Evolutionary conservation across 176 grass and related monocot genomes (phyloP), one percentile per base, ranked within the genome.

Genomic region (Stipa capillata): DNA sequence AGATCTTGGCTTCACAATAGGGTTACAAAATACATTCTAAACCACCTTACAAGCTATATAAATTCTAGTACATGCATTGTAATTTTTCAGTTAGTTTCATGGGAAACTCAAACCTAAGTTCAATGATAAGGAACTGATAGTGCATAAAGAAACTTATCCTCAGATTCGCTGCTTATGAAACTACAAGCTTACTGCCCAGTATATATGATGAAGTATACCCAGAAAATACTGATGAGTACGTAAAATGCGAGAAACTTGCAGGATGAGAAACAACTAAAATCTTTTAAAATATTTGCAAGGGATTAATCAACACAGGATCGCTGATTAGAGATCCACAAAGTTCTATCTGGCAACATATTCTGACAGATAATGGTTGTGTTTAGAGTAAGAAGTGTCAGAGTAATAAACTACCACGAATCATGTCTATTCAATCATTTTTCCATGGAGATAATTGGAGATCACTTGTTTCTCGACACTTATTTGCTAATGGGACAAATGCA

Each of bases 381-480:
- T 23, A 51, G 81, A 74, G 15, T 50, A 64, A 51, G 10, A 72
- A 74, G 41, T 84, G 82, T n/a, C 69, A 50, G 55, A 47, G n/a
- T n/a, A n/a, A n/a, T n/a, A n/a, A n/a, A n/a, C n/a, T n/a, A n/a
- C n/a, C n/a, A n/a, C n/a, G n/a, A n/a, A n/a, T n/a, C n/a, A n/a
- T n/a, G n/a, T n/a, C n/a, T n/a, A n/a, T n/a, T 2, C 61, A 74
- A 68, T 33, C 81, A 60, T 57, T 74, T 39, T 64, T 9, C 0
- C 14, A 80, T 44, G 61, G 37, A 79, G 35, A 81, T 47, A 31
- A 21, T 45, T 70, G 7, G 21, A 76, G 53, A 76, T 65, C 67
- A 82, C 54, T 77, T 83, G 28, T 10, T 68, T 82, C 13, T 47
- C 16, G 20, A 54, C 15, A 78, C 45, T 21, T 63, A 61, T 76